Evolutionary conservation across 2,329 filamentous ascomycete species (phyloP).

Genomic region (Exophiala mesophila): DNA sequence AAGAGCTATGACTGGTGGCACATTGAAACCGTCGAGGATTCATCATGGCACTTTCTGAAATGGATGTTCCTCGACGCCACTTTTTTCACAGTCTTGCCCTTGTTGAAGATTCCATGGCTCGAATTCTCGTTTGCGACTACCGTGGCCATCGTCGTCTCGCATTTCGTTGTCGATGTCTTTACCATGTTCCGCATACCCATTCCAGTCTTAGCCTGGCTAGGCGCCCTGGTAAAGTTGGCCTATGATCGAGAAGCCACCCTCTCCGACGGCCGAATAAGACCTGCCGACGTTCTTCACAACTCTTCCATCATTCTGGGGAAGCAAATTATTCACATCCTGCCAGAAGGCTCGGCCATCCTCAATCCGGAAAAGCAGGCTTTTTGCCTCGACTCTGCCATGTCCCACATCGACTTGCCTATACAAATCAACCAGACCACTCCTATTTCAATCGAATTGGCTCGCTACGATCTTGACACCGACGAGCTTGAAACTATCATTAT

Average conservation of each 20-base stretch:
- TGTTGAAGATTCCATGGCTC: constrained; percentile 90
- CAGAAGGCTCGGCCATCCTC: constrained; percentile 86
- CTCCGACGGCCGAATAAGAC: constrained; percentile 87
- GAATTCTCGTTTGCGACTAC: constrained; percentile 78
- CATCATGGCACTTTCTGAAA: constrained; percentile 88
- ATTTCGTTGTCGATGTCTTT: constrained; percentile 72
- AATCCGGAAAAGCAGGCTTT: constrained; percentile 78
- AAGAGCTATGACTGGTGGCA: constrained; percentile 80
- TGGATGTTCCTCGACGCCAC: constrained; percentile 83
- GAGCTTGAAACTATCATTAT: constrained; percentile 76
- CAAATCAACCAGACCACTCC: constrained; percentile 92
- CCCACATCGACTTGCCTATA: constrained; percentile 67
- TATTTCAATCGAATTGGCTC: constrained; percentile 79
- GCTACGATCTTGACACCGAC: constrained; percentile 77
- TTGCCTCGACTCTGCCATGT: constrained; percentile 65
- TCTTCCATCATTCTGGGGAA: constrained; percentile 89
- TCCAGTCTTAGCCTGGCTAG: constrained; percentile 67
- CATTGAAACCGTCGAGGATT: constrained; percentile 75
- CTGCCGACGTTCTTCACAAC: constrained; percentile 82
- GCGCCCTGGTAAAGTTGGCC: constrained; percentile 70
- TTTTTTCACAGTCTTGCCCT: constrained; percentile 81
- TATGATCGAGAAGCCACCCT: constrained; percentile 92
- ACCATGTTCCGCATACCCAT: constrained; percentile 89
- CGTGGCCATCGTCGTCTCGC: constrained; percentile 63
- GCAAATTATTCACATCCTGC: constrained; percentile 95